phyloP scores from a whole-genome alignment of 495 filamentous ascomycete genomes.

The Xylaria venustula region DNA sequence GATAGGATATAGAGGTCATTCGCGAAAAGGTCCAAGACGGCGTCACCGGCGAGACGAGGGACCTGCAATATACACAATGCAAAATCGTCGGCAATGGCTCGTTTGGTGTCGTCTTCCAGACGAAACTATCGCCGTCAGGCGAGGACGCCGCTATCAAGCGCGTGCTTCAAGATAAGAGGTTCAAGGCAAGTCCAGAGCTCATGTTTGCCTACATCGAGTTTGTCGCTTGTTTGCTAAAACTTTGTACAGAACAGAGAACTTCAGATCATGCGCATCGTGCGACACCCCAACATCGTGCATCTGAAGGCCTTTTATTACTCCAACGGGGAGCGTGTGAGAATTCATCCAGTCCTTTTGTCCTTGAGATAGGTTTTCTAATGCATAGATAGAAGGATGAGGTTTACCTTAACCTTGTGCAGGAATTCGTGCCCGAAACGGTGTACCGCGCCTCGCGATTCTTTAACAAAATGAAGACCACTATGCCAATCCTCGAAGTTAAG shows the following conservation, averaged over 20 bases:
- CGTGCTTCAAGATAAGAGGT: slow-evolving; percentile 96
- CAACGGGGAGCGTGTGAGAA: slow-evolving; percentile 90
- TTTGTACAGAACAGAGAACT: slow-evolving; percentile 84
- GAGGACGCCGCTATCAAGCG: slow-evolving; percentile 99
- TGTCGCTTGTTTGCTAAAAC: slow-evolving; percentile 30
- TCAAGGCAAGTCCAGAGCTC: slow-evolving; percentile 67
- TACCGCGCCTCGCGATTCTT: slow-evolving; percentile 98
- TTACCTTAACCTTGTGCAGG: slow-evolving; percentile 95
- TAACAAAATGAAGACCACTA: slow-evolving; percentile 99
- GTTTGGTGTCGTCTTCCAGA: slow-evolving; percentile 98
- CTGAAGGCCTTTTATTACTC: slow-evolving; percentile 99
- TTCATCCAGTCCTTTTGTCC: neutral
- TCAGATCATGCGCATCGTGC: slow-evolving; percentile 98
- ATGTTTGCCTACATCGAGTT: neutral
- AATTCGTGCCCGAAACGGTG: slow-evolving; percentile 97
- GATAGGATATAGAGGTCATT: slow-evolving; percentile 72
- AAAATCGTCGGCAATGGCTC: slow-evolving; percentile 99
- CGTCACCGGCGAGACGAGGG: slow-evolving; percentile 89
- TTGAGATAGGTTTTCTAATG: slow-evolving; percentile 20
- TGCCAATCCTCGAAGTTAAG: slow-evolving; percentile 98
- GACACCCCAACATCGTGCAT: slow-evolving; percentile 98
- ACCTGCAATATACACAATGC: slow-evolving; percentile 98
- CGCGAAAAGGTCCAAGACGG: slow-evolving; percentile 99
- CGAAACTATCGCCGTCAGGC: slow-evolving; percentile 92
- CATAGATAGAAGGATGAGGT: slow-evolving; percentile 89